phyloP scores from a whole-genome alignment of 2,329 filamentous ascomycete species.

The Claviceps sp. region DNA sequence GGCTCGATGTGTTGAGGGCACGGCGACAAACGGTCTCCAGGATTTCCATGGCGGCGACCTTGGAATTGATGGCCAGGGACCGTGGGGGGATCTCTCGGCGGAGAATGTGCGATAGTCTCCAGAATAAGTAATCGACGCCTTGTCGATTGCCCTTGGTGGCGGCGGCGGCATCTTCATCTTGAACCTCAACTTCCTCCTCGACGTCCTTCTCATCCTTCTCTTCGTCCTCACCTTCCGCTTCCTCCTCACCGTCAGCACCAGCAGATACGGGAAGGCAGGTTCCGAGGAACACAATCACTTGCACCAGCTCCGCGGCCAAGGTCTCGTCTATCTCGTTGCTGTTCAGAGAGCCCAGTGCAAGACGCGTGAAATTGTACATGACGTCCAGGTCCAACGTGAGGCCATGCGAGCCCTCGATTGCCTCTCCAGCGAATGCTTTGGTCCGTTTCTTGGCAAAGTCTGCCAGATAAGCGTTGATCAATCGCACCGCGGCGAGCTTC shows the following conservation, averaged over 20 bases:
- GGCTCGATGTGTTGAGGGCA: slow-evolving; percentile 42
- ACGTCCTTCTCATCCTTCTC: background rate
- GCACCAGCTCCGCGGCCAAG: slow-evolving; percentile 64
- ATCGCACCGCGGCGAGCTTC: slow-evolving; percentile 60
- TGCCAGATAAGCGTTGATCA: slow-evolving; percentile 65
- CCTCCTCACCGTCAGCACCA: slow-evolving; percentile 27
- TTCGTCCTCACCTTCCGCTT: slow-evolving; percentile 24
- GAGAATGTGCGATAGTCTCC: slow-evolving; percentile 64
- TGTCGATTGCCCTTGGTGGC: slow-evolving; percentile 15
- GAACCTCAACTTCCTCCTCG: slow-evolving; percentile 29
- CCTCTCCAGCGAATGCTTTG: slow-evolving; percentile 35
- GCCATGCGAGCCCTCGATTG: slow-evolving; percentile 57
- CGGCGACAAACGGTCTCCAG: slow-evolving; percentile 55
- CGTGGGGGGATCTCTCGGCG: slow-evolving; percentile 58
- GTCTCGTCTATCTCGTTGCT: slow-evolving; percentile 53
- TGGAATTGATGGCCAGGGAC: slow-evolving; percentile 53
- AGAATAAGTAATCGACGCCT: slow-evolving; percentile 60
- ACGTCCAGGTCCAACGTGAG: slow-evolving; percentile 51
- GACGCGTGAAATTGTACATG: slow-evolving; percentile 44
- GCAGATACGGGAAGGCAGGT: slow-evolving; percentile 31
- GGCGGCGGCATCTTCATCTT: slow-evolving; percentile 21
- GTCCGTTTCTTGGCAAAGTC: slow-evolving; percentile 56
- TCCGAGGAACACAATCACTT: slow-evolving; percentile 73
- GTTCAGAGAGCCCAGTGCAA: slow-evolving; percentile 41
- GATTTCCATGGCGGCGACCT: slow-evolving; percentile 62